Base-by-base conservation (phyloP, 2,329 filamentous ascomycete species). In the Spiromastix sp. region DNA sequence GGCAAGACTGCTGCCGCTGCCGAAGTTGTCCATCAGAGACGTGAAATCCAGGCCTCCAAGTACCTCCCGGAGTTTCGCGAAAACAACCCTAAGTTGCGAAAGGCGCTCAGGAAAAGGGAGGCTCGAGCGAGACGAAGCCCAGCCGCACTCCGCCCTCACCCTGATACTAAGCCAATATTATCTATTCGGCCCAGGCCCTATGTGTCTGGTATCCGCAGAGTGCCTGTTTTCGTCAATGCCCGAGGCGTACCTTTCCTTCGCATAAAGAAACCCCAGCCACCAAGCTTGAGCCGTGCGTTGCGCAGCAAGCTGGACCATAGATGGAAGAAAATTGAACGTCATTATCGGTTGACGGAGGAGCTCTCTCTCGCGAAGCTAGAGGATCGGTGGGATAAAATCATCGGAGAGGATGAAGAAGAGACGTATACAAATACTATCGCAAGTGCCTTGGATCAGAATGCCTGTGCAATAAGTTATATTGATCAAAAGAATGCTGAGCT, bases 181-280 rank as follows among this genome's bases (percentile, higher is more conserved):
- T 47, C 46, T n/a, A 7, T 24, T 7, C 57, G 60, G 12, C 60
- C 60, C 25, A 46, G 42, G 19, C 43, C 47, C 6, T 35, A 49
- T 6, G 48, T 62, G 5, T 51, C 43, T 32, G 60, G 60, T n/a
- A 51, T 48, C 31, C 57, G 63, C 12, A 53, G 48, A 32, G 47
- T 66, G 5, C 63, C 63, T 16, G 48, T 55, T 5, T 48, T 65
- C 9, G 59, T 64, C 25, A 59, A 53, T 43, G 61, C 61, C 9
- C 54, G 59, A 5, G 60, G 60, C 10, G 37, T 66, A 8, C 61
- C 63, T 2, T 57, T 64, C 28, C 44, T 66, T 30, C 57, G 61
- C 32, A 61, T 64, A 33, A 61, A 63, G 33, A 66, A 66, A 31
- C 63, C 62, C 2, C 59, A 64, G 34, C 61, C 63, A 6, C 51